A percentile compares a stretch with the other conserved stretches of the same genome.
Conservation (phyloP, 106 monocot genomes). For the Posidonia australis region DNA sequence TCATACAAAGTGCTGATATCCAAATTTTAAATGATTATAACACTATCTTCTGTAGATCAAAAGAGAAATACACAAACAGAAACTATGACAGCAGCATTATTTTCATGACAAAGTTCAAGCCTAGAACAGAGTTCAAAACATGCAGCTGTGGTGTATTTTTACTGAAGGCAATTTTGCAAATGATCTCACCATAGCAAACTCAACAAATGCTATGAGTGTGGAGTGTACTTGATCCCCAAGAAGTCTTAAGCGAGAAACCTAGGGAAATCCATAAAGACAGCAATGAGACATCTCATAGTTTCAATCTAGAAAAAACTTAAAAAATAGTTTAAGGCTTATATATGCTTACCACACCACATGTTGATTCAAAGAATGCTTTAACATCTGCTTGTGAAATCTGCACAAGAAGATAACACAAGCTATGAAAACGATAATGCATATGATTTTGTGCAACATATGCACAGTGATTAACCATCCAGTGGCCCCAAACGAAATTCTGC, state of each 20-base stretch:
- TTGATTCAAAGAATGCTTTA: conserved; percentile 31
- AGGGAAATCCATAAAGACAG: neutral
- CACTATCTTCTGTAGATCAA: neutral
- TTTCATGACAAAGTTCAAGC: too few species aligned
- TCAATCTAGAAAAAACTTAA: neutral
- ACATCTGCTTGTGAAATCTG: conserved; percentile 43
- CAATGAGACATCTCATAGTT: neutral
- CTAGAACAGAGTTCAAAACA: neutral
- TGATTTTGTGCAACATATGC: neutral
- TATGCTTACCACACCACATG: conserved; percentile 39
- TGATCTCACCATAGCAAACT: conserved; percentile 39
- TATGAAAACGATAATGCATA: neutral
- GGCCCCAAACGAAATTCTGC: neutral
- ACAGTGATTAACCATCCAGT: neutral
- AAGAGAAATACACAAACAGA: too few species aligned
- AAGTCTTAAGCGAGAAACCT: conserved; percentile 52
- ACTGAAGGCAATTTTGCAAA: neutral
- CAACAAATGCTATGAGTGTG: conserved; percentile 70
- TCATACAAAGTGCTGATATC: too few species aligned
- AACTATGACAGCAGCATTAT: neutral
- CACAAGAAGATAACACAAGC: neutral
- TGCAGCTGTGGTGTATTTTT: neutral
- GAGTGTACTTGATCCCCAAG: conserved; percentile 53
- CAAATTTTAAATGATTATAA: too few species aligned
- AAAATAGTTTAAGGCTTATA: conserved; percentile 1